Evolutionary conservation across 441 rosid genomes (phyloP), one percentile per base, ranked within the genome.

Genomic region (Aleurites moluccanus): DNA sequence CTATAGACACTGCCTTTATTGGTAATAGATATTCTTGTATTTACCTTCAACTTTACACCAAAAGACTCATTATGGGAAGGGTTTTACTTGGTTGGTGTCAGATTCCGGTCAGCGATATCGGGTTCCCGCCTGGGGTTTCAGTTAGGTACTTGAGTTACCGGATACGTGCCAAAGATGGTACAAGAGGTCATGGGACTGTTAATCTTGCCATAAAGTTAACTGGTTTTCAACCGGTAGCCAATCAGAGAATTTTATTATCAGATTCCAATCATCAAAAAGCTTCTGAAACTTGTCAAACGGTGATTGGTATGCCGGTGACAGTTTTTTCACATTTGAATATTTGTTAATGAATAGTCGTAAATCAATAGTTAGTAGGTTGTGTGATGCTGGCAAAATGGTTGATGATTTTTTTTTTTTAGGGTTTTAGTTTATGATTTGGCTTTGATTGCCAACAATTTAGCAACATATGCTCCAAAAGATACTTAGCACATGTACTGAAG

Each of bases 51-150:
- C 78, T 88, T 49, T 85, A 80, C 70, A 81, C 83, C 30, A 82
- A 84, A 66, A 57, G 81, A 45, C 84, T 79, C 68, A 67, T 80
- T 27, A 35, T 64, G 13, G 89, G 91, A 62, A 69, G 25, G 57
- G 49, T 81, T 50, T 50, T 73, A 6, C 67, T 89, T 61, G 93
- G 93, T n/a, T 89, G 90, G 89, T 86, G 87, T 59, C 87, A 56
- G 80, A 82, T 89, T 75, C 91, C 88, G 18, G 85, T 79, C 10
- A 56, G 59, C 25, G 93, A 89, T 47, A 72, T 87, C 23, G 75
- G 75, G 68, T 75, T 73, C 25, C 80, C 76, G 33, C 83, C 84
- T n/a, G 75, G 8, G 30, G 86, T 80, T 10, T 75, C 85, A 4
- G 77, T 85, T 16, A 70, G 73, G 74, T 70, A 81, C 70, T 82